A percentile compares a stretch with the other conserved stretches of the same genome.
Evolutionary conservation across 2,329 filamentous ascomycete genomes (phyloP).

Genomic region (Orbilia brochopaga): DNA sequence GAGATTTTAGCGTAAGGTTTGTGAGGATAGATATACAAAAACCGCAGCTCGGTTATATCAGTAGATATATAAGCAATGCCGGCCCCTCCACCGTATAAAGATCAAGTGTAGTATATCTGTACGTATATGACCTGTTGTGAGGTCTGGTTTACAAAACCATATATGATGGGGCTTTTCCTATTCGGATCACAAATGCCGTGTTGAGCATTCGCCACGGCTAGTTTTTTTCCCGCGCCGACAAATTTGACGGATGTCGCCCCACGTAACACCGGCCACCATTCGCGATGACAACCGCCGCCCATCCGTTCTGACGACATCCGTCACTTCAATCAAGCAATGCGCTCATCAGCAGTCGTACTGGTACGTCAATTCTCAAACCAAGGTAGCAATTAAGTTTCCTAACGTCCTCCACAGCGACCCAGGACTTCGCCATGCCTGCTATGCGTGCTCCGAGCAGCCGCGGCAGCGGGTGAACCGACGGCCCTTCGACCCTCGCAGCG

Average conservation of each 20-base stretch:
- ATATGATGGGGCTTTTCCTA: too few species aligned
- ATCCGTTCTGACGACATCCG: conserved; percentile 4
- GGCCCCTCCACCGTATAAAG: too few species aligned
- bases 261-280: conserved; percentile 12
- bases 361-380: conserved; percentile 22
- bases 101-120: too few species aligned
- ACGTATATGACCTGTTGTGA: too few species aligned
- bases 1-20: too few species aligned
- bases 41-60: too few species aligned
- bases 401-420: conserved; percentile 26
- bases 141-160: too few species aligned
- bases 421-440: conserved; percentile 43
- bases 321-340: conserved; percentile 23
- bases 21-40: too few species aligned
- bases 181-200: not conserved
- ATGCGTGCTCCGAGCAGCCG: conserved; percentile 41
- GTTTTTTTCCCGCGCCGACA: conserved; percentile 4
- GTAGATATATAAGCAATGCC: too few species aligned
- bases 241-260: conserved; percentile 10
- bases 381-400: conserved; percentile 10
- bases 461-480: conserved; percentile 19
- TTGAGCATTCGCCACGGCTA: conserved; percentile 5
- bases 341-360: conserved; percentile 30
- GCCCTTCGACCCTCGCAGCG: conserved; percentile 19
- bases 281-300: conserved; percentile 7